Conservation (phyloP, 495 filamentous ascomycete species). For the Trichoderma asperelloides region DNA sequence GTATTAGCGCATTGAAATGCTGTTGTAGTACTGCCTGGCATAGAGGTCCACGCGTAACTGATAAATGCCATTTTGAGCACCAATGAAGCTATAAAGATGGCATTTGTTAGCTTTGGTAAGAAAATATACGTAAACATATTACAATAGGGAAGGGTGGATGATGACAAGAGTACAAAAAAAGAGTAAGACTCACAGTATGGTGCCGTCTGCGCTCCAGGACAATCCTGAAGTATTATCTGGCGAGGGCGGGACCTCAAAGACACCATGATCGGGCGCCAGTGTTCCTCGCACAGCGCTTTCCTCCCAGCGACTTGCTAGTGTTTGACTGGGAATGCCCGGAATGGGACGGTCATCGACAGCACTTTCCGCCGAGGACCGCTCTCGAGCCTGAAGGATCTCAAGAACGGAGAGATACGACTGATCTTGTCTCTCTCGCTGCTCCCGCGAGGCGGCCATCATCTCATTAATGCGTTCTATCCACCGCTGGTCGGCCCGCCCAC, state of each 20-base stretch:
- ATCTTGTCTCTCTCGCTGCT: slow-evolving; percentile 9
- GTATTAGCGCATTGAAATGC: slow-evolving; percentile 46
- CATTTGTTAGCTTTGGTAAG: background rate
- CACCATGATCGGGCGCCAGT: slow-evolving; percentile 15
- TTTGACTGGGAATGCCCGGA: background rate
- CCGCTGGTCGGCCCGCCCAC: background rate
- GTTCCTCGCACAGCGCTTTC: slow-evolving; percentile 13
- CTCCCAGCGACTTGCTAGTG: slow-evolving; percentile 12
- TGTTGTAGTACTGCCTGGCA: slow-evolving; percentile 58
- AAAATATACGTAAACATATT: background rate
- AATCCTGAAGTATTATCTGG: slow-evolving; percentile 54
- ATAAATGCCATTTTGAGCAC: slow-evolving; percentile 65
- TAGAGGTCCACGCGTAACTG: slow-evolving; percentile 59
- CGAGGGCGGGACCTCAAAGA: slow-evolving; percentile 22
- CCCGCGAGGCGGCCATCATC: slow-evolving; percentile 1
- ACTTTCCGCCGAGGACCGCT: background rate
- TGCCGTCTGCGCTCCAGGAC: slow-evolving; percentile 61
- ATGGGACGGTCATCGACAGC: background rate
- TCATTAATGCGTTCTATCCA: slow-evolving; percentile 5
- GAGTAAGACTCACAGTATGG: slow-evolving; percentile 51
- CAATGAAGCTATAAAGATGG: slow-evolving; percentile 48
- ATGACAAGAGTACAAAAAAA: slow-evolving; percentile 16
- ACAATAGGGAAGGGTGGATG: background rate
- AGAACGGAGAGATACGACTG: background rate
- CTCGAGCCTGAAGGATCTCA: slow-evolving; percentile 6